phyloP scores from a whole-genome alignment of 2,329 filamentous ascomycete genomes.

The Cladosporium sp. region DNA sequence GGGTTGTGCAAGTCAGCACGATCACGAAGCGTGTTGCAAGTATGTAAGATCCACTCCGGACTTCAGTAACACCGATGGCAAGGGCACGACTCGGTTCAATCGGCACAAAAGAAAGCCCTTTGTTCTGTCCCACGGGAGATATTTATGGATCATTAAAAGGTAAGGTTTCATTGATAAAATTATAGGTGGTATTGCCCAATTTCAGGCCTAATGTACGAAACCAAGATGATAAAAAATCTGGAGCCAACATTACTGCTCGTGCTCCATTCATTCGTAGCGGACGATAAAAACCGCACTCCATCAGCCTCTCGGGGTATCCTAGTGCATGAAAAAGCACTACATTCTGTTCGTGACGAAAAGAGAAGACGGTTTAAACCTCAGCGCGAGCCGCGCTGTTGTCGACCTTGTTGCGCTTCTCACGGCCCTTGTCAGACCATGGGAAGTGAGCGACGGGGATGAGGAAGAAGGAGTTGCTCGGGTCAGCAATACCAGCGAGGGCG shows the following conservation, averaged over 20 bases:
- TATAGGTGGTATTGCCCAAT: neutral
- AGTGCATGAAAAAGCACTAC: neutral
- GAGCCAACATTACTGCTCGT: neutral
- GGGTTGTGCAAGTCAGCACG: neutral
- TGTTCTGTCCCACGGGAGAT: too few species aligned
- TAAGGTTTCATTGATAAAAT: neutral
- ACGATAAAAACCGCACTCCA: neutral
- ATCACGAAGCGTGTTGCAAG: neutral
- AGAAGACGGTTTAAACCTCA: slow-evolving; percentile 19
- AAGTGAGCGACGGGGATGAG: slow-evolving; percentile 90
- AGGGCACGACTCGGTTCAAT: neutral
- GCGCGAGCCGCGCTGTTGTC: slow-evolving; percentile 44
- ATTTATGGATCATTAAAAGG: neutral
- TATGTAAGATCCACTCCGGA: neutral
- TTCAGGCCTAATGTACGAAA: neutral
- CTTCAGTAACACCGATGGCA: neutral
- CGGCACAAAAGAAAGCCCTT: neutral
- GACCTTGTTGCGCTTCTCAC: slow-evolving; percentile 53
- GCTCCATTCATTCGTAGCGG: neutral
- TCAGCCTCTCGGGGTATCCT: slow-evolving; percentile 1
- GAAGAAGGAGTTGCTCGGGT: slow-evolving; percentile 72
- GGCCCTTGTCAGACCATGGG: slow-evolving; percentile 84
- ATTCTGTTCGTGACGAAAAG: neutral
- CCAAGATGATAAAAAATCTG: neutral
- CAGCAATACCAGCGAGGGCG: slow-evolving; percentile 56